Conservation (phyloP, 208 protist genomes). For the Crithidia fasciculata region DNA sequence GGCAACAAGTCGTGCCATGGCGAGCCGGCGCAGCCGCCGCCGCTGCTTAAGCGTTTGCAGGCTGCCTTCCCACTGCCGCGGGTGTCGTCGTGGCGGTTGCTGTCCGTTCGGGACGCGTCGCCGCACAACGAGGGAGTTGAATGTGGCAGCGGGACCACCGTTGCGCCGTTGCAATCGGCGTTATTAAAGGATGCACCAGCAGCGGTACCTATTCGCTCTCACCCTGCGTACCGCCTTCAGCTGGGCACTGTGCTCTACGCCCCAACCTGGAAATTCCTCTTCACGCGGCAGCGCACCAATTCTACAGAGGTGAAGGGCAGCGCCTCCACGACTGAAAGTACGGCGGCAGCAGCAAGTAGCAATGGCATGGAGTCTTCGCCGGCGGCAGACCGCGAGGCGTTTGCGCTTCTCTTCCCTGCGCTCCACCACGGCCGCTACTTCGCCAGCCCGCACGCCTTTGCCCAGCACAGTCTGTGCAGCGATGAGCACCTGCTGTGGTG, state of each 20-base stretch:
- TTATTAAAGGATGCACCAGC: too few species aligned
- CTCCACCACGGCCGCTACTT: conserved; percentile 66
- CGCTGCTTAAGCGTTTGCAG: too few species aligned
- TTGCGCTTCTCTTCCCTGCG: conserved; percentile 68
- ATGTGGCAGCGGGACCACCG: too few species aligned
- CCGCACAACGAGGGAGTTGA: too few species aligned
- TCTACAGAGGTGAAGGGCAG: not conserved
- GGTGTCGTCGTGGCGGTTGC: too few species aligned
- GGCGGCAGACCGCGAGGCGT: conserved; percentile 53
- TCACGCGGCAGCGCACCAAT: not conserved
- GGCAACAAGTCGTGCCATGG: too few species aligned
- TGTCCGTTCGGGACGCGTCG: too few species aligned
- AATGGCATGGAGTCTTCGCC: not conserved
- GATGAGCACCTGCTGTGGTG: conserved; percentile 71
- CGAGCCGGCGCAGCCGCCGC: too few species aligned
- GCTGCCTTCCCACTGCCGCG: too few species aligned
- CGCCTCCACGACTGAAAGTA: too few species aligned
- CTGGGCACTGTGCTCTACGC: conserved; percentile 13
- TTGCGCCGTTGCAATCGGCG: too few species aligned
- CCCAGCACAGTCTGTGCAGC: conserved; percentile 55
- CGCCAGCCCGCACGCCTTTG: conserved; percentile 43
- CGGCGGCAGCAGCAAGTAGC: too few species aligned
- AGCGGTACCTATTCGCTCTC: not conserved
- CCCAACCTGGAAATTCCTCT: conserved; percentile 9
- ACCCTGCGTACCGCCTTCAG: not conserved